Evolutionary conservation across 2,329 filamentous ascomycete genomes (phyloP), one percentile per base, ranked within the genome.

Genomic region (Lecanoromycetidae sp.): DNA sequence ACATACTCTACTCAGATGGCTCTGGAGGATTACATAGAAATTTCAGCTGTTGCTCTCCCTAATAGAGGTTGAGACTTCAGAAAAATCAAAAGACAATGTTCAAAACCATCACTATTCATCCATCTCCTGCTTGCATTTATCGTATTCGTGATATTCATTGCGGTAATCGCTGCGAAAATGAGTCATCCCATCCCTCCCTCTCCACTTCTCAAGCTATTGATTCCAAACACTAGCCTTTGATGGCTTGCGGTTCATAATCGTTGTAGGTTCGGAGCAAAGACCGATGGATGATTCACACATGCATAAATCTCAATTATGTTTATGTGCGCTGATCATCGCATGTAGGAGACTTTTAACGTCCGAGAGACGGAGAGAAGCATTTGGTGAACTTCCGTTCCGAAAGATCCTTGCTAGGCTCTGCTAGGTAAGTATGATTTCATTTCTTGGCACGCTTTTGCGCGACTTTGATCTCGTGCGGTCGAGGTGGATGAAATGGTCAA

Each of bases 1-100:
- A 38, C 33, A 23, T 23, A 50, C 30, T 47, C 48, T 50, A 50
- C 47, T 50, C 48, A 32, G 25, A 30, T n/a, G 12, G 22, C 2
- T 32, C 10, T 34, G 26, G 27, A 44, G n/a, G 27, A 26, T 25
- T 29, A n/a, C n/a, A n/a, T n/a, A 35, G 8, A 13, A 27, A n/a
- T 4, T 22, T 32, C 44, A 35, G 27, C 15, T 39, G 46, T 12
- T 7, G 29, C 25, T 48, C 40, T 51, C 49, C 49, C 49, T 51
- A 39, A 26, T 2, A n/a, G 49, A 45, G 49, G 45, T 48, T 27
- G 49, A 51, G 45, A 44, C 15, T 8, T 26, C 37, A 32, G 23
- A 46, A 15, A 43, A 33, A 12, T 8, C 10, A 46, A 34, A 42
- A 9, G 4, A 10, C 15, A 44, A 51, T 12, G 5, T 36, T 39